Base-by-base conservation (phyloP, 345 rosid species). In the Eucalyptus polybractea region DNA sequence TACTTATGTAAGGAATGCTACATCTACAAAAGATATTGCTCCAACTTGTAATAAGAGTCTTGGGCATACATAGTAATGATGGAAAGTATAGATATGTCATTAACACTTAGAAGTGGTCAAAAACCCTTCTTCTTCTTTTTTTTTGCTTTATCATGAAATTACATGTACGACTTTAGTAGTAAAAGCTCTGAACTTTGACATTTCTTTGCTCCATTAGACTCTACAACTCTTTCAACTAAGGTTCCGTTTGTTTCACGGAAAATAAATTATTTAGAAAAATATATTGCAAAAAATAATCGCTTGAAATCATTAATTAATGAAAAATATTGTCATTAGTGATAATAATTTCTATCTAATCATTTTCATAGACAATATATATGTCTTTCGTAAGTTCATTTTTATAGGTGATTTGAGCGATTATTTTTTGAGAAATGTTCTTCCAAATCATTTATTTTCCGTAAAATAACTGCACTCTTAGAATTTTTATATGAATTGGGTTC, bases 361-460 rank as follows among this genome's bases (percentile, higher is more conserved):
- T 27, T 27, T 60, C 16, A 29, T 60, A 13, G 0, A 27, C 4
- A 0, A 60, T 60, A 13, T 0, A 24, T 9, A 11, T 25, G 10
- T 0, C 5, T 60, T 13, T 11, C 29, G 0, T 12, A 27, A 27
- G n/a, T 60, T 60, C 14, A 12, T 27, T 12, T 60, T 27, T 60
- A 0, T 27, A 60, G 0, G 15, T 27, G 33, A 27, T 27, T 27
- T 6, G n/a, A 60, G 15, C 8, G 2, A 60, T 60, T 27, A 3
- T 27, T 60, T 60, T 60, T 60, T 60, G 8, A 60, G 14, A 60
- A 60, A 60, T 60, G n/a, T 60, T 27, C n/a, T 60, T 60, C 0
- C 8, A 60, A 60, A 60, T 12, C 8, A 27, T 29, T 60, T 13
- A 60, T 27, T 27, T 60, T 60, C 4, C 4, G 0, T 1, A 13